Evolutionary conservation across 2,329 filamentous ascomycete species (phyloP), one percentile per base, ranked within the genome.

Genomic region (Aspergillus glaucus): DNA sequence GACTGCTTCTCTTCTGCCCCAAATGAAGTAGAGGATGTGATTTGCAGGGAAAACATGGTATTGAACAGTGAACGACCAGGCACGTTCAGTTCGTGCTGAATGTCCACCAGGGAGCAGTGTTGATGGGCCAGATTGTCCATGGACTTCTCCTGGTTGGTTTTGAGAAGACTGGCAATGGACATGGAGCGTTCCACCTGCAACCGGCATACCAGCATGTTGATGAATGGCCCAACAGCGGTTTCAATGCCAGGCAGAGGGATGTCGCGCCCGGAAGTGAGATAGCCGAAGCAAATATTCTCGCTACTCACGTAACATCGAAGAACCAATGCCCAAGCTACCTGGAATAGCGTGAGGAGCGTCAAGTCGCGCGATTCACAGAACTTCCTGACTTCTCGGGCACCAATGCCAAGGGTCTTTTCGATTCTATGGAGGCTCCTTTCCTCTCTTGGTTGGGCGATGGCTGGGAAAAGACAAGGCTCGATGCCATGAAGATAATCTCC

Each of bases 161-260:
- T 70, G 0, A 77, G 62, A 0, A 72, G 59, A 9, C 74, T 68
- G 2, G 58, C 50, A 8, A 79, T 57, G 10, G 59, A 60, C 42
- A 57, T 66, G 47, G 42, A 67, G 47, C 56, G 63, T 47, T 43
- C 62, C 48, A 59, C 76, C 54, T 48, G 65, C 3, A 79, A 64
- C 5, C 74, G 71, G 50, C 73, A 79, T 42, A 78, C 73, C 2
- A 81, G 68, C 72, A 80, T 79, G 47, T 79, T 79, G 50, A 81
- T 76, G 43, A 80, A 76, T 12, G 68, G 64, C 3, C 76, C 76
- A 40, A 77, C 70, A 17, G 72, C 71, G 22, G 71, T 66, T 43
- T 76, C 65, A 9, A 79, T 72, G 2, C 67, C 68, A 4, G 67
- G 59, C 7, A 79, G 61, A 2, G 73, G 71, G 12, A 72, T 64